phyloP scores from a whole-genome alignment of 2,329 filamentous ascomycete genomes.

The Camptophora hylomeconis region DNA sequence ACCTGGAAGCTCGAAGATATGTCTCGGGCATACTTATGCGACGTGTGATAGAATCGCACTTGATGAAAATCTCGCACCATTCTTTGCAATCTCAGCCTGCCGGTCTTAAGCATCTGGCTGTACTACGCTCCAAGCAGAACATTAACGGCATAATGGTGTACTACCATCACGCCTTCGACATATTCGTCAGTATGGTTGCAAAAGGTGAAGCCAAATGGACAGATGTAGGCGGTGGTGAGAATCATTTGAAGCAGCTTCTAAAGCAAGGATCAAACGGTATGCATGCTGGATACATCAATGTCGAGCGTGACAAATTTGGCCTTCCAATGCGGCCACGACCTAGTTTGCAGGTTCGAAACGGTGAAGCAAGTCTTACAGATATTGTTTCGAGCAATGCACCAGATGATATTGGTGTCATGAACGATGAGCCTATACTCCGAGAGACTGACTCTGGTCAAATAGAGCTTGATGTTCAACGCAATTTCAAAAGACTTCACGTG shows the following conservation, averaged over 20 bases:
- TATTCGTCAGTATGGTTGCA: conserved; percentile 41
- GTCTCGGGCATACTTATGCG: conserved; percentile 40
- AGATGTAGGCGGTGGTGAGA: conserved; percentile 10
- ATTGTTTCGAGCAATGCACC: conserved; percentile 23
- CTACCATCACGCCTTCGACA: conserved; percentile 39
- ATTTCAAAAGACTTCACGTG: not conserved
- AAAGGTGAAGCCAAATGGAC: conserved; percentile 23
- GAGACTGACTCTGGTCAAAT: conserved; percentile 23
- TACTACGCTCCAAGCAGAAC: conserved; percentile 42
- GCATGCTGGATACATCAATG: conserved; percentile 21
- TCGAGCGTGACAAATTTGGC: conserved; percentile 34
- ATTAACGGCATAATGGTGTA: conserved; percentile 37
- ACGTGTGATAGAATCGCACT: conserved; percentile 39
- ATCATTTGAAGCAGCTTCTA: conserved; percentile 1
- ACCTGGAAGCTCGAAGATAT: conserved; percentile 25
- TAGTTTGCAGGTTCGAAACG: conserved; percentile 26
- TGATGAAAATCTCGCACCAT: conserved; percentile 40
- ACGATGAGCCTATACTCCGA: conserved; percentile 22
- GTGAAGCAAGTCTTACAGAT: conserved; percentile 31
- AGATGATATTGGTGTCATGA: conserved; percentile 22
- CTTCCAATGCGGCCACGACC: conserved; percentile 26
- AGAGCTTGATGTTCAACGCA: not conserved
- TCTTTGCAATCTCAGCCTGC: conserved; percentile 47
- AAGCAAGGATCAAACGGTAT: not conserved
- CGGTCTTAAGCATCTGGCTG: conserved; percentile 42